A percentile compares a stretch with the other conserved stretches of the same genome.
phyloP scores from a whole-genome alignment of 371 early-diverging fungal genomes.

The Mortierella sp. region DNA sequence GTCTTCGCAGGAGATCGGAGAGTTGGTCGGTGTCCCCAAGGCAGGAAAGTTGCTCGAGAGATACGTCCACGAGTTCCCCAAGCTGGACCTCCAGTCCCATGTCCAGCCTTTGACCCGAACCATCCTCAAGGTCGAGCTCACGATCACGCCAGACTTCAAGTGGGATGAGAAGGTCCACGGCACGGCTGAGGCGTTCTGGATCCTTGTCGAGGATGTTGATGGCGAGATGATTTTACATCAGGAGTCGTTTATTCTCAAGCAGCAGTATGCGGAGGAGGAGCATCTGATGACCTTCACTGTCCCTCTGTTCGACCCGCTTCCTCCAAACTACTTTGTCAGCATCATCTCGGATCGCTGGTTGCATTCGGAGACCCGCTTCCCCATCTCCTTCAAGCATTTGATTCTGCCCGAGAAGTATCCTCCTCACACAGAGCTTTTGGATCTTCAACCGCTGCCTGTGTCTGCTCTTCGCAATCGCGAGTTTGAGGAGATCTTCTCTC shows the following conservation, averaged over 20 bases:
- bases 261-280: conserved; percentile 75
- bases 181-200: conserved; percentile 91
- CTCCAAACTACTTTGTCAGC: conserved; percentile 95
- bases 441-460: conserved; percentile 91
- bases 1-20: conserved; percentile 91
- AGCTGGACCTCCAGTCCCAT: conserved; percentile 86
- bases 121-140: conserved; percentile 88
- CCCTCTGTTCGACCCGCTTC: conserved; percentile 92
- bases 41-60: conserved; percentile 90
- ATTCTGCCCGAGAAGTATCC: conserved; percentile 93
- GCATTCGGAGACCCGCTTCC: conserved; percentile 87
- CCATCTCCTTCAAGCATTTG: conserved; percentile 93
- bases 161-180: conserved; percentile 93
- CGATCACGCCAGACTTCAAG: conserved; percentile 92
- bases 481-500: conserved; percentile 75
- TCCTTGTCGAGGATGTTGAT: conserved; percentile 94
- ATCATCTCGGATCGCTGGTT: conserved; percentile 96
- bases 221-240: conserved; percentile 89
- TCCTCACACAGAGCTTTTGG: conserved; percentile 94
- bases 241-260: conserved; percentile 89
- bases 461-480: conserved; percentile 80
- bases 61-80: conserved; percentile 93
- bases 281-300: conserved; percentile 89
- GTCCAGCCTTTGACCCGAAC: conserved; percentile 95
- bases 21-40: conserved; percentile 88